Conservation (phyloP, 148 eudicot species). For the Chenopodium quinoa region DNA sequence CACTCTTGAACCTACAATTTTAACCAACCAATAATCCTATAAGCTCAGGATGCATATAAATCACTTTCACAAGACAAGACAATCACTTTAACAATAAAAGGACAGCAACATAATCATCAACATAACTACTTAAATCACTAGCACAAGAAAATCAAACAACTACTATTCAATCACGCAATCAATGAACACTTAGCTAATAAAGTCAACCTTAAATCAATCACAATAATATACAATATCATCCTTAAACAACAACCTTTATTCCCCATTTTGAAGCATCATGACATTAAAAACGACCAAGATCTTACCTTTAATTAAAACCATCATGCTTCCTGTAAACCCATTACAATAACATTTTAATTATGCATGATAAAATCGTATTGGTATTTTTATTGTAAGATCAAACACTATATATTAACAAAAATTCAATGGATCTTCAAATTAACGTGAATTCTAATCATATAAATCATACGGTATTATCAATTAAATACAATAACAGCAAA, state of each 20-base stretch:
- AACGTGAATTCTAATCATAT: neutral
- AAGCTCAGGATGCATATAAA: neutral
- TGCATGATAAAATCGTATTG: neutral
- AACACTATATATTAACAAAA: neutral
- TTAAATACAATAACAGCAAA: neutral
- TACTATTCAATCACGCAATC: neutral
- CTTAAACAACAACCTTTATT: neutral
- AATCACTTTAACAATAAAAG: neutral
- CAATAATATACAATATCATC: neutral
- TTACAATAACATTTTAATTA: neutral
- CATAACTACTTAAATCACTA: neutral
- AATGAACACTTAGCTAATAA: constrained; percentile 1
- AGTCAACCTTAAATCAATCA: constrained; percentile 13
- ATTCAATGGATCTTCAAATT: constrained; percentile 13
- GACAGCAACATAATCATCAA: neutral
- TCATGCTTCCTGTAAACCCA: neutral
- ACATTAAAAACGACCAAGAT: constrained; percentile 8
- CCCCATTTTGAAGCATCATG: neutral
- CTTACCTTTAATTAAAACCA: constrained; percentile 1
- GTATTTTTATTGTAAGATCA: neutral
- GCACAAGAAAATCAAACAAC: neutral
- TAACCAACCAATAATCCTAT: neutral
- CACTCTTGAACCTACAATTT: constrained; percentile 81
- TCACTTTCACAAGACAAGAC: neutral
- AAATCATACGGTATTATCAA: neutral